Conservation (phyloP, 2,329 filamentous ascomycete genomes). For the Chaetomium sp. region DNA sequence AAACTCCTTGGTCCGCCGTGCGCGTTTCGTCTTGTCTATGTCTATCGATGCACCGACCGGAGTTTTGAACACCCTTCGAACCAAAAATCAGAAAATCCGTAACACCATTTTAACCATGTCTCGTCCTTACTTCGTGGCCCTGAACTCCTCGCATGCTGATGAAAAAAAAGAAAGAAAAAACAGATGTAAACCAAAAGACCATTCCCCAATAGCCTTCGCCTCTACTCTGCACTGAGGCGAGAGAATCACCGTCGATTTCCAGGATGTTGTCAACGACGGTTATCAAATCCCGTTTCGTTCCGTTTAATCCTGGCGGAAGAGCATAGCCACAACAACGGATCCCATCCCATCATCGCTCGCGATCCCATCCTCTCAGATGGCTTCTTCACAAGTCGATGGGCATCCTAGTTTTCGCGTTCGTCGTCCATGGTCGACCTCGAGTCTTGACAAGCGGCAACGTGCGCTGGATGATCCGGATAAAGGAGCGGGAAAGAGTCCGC, state of each 20-base stretch:
- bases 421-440: constrained; percentile 15
- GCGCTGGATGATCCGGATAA: constrained; percentile 17
- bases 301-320: too few relatives aligned
- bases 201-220: background rate
- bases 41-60: too few relatives aligned
- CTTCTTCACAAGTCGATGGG: constrained; percentile 14
- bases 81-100: too few relatives aligned
- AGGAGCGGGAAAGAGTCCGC: constrained; percentile 16
- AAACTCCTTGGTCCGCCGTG: too few relatives aligned
- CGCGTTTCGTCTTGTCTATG: too few relatives aligned
- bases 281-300: too few relatives aligned
- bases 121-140: too few relatives aligned
- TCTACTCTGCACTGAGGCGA: background rate
- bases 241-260: background rate
- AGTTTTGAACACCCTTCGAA: too few relatives aligned
- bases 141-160: too few relatives aligned
- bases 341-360: too few relatives aligned
- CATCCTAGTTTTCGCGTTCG: constrained; percentile 15
- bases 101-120: too few relatives aligned
- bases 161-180: background rate
- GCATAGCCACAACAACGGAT: background rate
- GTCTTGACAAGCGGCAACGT: constrained; percentile 15
- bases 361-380: background rate
- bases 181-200: background rate
- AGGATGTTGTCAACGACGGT: background rate